Percentiles rank a stretch among this genome's conserved stretches.
phyloP scores from a whole-genome alignment of 169 alveolate species.

The Perkinsus olseni region DNA sequence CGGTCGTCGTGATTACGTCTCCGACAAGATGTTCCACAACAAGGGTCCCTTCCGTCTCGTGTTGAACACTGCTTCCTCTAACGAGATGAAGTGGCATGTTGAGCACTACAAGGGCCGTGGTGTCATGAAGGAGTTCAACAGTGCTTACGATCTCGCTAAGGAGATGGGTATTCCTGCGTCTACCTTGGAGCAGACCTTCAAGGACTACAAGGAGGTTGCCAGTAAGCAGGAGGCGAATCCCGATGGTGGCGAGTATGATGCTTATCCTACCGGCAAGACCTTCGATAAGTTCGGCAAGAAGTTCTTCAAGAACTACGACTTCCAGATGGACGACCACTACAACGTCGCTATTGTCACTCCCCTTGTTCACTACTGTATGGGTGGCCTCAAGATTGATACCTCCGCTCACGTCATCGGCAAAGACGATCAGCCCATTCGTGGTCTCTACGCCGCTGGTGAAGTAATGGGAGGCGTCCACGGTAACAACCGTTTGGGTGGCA shows the following conservation, averaged over 20 bases:
- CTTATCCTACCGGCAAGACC: slow-evolving; percentile 19
- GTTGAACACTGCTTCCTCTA: slow-evolving; percentile 29
- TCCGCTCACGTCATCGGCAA: too few relatives aligned
- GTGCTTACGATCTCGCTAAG: slow-evolving; percentile 19
- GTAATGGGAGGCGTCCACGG: too few relatives aligned
- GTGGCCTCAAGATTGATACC: too few relatives aligned
- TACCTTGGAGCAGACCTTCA: slow-evolving; percentile 12
- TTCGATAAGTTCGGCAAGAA: slow-evolving; percentile 24
- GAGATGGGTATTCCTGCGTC: slow-evolving; percentile 14
- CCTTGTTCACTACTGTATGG: slow-evolving; percentile 42
- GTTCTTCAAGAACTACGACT: slow-evolving; percentile 26
- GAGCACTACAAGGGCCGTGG: slow-evolving; percentile 19
- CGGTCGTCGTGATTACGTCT: slow-evolving; percentile 38
- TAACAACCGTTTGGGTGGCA: too few relatives aligned
- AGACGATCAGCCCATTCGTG: too few relatives aligned
- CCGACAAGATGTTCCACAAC: slow-evolving; percentile 39
- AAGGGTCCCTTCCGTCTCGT: slow-evolving; percentile 35
- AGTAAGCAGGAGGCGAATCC: slow-evolving; percentile 27
- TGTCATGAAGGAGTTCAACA: slow-evolving; percentile 23
- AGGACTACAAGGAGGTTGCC: slow-evolving; percentile 33
- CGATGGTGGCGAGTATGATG: slow-evolving; percentile 21
- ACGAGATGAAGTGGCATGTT: slow-evolving; percentile 32
- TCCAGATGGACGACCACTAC: slow-evolving; percentile 20
- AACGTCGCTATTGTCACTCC: slow-evolving; percentile 41
- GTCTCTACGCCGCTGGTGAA: too few relatives aligned